Base-by-base conservation (phyloP, 139 green algal species). In the Micromonas commoda region DNA sequence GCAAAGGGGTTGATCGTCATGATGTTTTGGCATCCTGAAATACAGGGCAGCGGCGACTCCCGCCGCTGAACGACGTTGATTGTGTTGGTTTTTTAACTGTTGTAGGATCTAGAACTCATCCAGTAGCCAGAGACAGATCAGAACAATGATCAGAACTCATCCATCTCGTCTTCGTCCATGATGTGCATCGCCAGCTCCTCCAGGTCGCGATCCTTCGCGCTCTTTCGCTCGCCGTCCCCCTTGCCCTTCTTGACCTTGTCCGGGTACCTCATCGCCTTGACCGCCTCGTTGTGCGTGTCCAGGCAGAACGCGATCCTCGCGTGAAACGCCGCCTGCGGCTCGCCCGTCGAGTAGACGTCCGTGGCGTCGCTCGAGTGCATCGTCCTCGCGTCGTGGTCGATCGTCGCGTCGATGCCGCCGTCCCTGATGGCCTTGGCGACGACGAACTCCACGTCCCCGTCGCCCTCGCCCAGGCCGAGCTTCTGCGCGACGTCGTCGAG, bases 221-320 rank as follows among this genome's bases (percentile, higher is more conserved):
- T 61, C 37, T 24, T 39, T 38, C 91, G 80, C 83, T 94, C 90
- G 20, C 83, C 80, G 23, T 85, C 72, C 29, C 81, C 82, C 78
- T 94, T 86, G 2, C 73, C 87, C 29, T 64, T 88, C 72, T 95
- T 90, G 28, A 88, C 69, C 28, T 88, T 82, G 39, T 80, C 80
- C 24, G 77, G 82, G 65, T 85, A 91, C 5, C 88, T 78, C 87
- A 91, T 92, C n/a, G 87, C 87, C 61, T 83, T 87, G 28, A 91
- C 77, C 3, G 87, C 85, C 87, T 99, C 95, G 80, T 98, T 98
- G 84, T 98, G 92, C 31, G 96, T 85, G 85, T 98, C 92, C 51
- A 99, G 26, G 34, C 72, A 78, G 69, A 70, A 78, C 72, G 54
- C 57, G 75, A 80, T 73, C 20, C 75, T 29, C 19, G 38, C 60